Evolutionary conservation across 2,329 filamentous ascomycete species (phyloP).

Genomic region (Pyricularia pennisetigena): DNA sequence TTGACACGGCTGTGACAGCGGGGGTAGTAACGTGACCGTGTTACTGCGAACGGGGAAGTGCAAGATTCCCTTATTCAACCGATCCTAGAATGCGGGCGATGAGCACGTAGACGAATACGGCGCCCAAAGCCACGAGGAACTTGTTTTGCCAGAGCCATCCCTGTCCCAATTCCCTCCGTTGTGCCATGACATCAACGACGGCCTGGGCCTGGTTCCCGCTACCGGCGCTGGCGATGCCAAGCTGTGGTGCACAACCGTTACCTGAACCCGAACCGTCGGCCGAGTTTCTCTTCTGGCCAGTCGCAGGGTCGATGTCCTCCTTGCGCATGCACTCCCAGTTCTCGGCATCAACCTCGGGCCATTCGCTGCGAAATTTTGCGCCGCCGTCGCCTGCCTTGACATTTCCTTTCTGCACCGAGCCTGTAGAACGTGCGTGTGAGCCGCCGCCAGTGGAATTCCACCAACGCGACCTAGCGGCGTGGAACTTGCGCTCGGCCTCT

Average conservation of each 20-base stretch:
- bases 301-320: slow-evolving; percentile 66
- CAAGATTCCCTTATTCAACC: slow-evolving; percentile 14
- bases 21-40: background rate
- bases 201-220: slow-evolving; percentile 56
- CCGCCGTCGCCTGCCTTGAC: slow-evolving; percentile 90
- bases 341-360: slow-evolving; percentile 79
- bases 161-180: slow-evolving; percentile 68
- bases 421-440: slow-evolving; percentile 46
- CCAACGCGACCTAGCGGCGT: slow-evolving; percentile 75
- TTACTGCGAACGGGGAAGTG: background rate
- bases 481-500: slow-evolving; percentile 65
- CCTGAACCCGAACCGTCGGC: slow-evolving; percentile 25
- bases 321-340: slow-evolving; percentile 91
- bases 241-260: slow-evolving; percentile 35
- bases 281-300: slow-evolving; percentile 56
- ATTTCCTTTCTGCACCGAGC: slow-evolving; percentile 56
- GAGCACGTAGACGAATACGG: slow-evolving; percentile 75
- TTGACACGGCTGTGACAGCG: background rate
- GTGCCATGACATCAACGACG: slow-evolving; percentile 68
- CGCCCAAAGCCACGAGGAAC: slow-evolving; percentile 57
- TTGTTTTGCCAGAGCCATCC: slow-evolving; percentile 78
- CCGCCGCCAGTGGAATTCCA: slow-evolving; percentile 95
- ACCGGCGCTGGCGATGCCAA: slow-evolving; percentile 52
- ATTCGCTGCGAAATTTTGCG: slow-evolving; percentile 79
- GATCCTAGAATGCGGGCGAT: slow-evolving; percentile 62